Conservation (phyloP, 2,329 filamentous ascomycete genomes). For the Colletotrichum horii region DNA sequence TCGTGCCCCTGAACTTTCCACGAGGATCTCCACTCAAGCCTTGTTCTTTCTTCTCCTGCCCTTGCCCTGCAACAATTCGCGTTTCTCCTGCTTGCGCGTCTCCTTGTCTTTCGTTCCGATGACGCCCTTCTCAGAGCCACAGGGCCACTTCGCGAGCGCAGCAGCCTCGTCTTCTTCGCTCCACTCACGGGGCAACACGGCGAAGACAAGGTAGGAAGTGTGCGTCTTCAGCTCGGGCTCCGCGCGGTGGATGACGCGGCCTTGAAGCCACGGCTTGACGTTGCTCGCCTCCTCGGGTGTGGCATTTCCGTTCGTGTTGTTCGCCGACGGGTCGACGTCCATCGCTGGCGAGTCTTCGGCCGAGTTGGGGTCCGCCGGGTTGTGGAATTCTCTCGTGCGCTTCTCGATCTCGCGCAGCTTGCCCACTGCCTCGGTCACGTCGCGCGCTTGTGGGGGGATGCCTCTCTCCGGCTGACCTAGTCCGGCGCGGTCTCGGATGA, state of each 20-base stretch:
- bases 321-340: constrained; percentile 39
- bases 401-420: constrained; percentile 77
- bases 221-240: constrained; percentile 94
- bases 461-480: constrained; percentile 72
- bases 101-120: constrained; percentile 60
- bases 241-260: constrained; percentile 77
- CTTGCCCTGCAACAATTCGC: constrained; percentile 53
- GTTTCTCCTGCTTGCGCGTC: constrained; percentile 61
- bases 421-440: constrained; percentile 79
- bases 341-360: constrained; percentile 37
- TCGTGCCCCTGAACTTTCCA: background rate
- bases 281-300: constrained; percentile 27
- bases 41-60: constrained; percentile 17
- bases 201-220: constrained; percentile 96
- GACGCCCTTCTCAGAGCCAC: constrained; percentile 56
- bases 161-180: constrained; percentile 78
- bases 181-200: constrained; percentile 87
- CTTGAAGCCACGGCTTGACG: constrained; percentile 72
- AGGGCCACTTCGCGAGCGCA: constrained; percentile 68
- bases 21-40: background rate
- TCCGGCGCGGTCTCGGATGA: constrained; percentile 81
- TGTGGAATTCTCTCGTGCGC: constrained; percentile 70
- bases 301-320: constrained; percentile 30
- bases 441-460: constrained; percentile 71
- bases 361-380: constrained; percentile 28